Conservation (phyloP, 768 basidiomycete species). For the Rhodotorula diobovata region DNA sequence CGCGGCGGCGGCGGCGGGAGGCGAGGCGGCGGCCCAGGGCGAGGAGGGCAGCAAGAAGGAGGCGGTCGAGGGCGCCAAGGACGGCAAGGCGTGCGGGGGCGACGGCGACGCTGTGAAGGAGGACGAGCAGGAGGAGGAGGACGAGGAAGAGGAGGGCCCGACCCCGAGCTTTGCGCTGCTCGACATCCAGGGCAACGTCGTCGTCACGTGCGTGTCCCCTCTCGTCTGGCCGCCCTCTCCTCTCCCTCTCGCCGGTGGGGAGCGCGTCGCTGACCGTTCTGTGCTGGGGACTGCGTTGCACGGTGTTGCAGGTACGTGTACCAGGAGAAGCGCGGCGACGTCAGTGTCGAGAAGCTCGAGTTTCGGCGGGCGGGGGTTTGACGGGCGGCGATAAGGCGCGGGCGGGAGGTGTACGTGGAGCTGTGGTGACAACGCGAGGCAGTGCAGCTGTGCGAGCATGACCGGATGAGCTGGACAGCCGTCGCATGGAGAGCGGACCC, state of each 20-base stretch:
- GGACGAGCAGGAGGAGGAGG: not conserved
- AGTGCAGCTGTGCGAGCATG: too few species aligned
- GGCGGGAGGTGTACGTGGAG: too few species aligned
- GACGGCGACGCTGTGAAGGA: not conserved
- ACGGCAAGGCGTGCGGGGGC: not conserved
- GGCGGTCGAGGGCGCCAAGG: too few species aligned
- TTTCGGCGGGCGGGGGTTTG: not conserved
- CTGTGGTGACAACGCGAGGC: too few species aligned
- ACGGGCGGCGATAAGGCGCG: not conserved
- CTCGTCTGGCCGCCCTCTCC: slow-evolving; percentile 57
- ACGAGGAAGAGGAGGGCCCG: slow-evolving; percentile 53
- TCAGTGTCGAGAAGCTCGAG: slow-evolving; percentile 31
- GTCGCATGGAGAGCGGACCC: too few species aligned
- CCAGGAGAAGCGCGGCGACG: slow-evolving; percentile 21
- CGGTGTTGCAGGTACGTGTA: slow-evolving; percentile 16
- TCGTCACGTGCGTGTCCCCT: slow-evolving; percentile 79
- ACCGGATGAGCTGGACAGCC: too few species aligned
- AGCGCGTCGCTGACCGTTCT: slow-evolving; percentile 54
- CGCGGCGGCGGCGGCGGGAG: not conserved
- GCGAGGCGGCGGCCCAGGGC: not conserved
- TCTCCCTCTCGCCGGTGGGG: slow-evolving; percentile 74
- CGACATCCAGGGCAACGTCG: slow-evolving; percentile 94
- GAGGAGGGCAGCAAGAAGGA: not conserved
- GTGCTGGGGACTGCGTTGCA: not conserved
- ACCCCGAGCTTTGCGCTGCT: slow-evolving; percentile 93